phyloP scores from a whole-genome alignment of 2,329 filamentous ascomycete genomes.

The Colletotrichum orbiculare region DNA sequence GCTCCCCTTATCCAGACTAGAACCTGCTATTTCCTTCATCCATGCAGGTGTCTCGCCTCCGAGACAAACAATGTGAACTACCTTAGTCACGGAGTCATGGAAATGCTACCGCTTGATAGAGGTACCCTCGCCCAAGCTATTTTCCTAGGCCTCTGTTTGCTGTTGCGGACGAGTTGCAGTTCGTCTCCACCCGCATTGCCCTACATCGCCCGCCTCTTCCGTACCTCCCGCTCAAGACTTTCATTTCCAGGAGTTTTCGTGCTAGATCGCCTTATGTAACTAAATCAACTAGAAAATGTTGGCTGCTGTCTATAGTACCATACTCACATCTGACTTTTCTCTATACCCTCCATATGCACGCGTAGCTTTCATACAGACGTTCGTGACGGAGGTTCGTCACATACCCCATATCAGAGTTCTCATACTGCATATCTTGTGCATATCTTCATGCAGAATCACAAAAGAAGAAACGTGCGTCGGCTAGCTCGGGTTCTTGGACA shows the following conservation, averaged over 20 bases:
- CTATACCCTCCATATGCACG: not conserved
- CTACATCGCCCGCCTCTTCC: conserved; percentile 22
- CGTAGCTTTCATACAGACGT: not conserved
- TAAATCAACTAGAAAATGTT: not conserved
- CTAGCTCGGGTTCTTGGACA: conserved; percentile 13
- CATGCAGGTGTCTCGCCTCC: not conserved
- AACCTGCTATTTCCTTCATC: not conserved
- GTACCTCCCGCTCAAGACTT: not conserved
- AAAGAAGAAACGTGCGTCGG: conserved; percentile 9
- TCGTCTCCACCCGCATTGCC: not conserved
- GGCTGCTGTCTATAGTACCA: not conserved
- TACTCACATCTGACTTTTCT: not conserved
- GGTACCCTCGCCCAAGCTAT: not conserved
- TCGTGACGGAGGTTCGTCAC: conserved; percentile 7
- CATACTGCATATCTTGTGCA: conserved; percentile 2
- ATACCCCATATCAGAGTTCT: not conserved
- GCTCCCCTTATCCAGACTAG: not conserved
- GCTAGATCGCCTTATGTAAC: not conserved
- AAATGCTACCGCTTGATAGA: too few species aligned
- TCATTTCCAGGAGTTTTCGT: not conserved
- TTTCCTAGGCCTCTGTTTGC: conserved; percentile 9
- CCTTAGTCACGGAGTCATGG: too few species aligned
- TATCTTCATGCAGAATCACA: conserved; percentile 5
- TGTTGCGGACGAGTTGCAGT: conserved; percentile 22
- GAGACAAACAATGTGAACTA: too few species aligned